Base-by-base conservation (phyloP, 768 basidiomycete species). In the Amanita phalloides region DNA sequence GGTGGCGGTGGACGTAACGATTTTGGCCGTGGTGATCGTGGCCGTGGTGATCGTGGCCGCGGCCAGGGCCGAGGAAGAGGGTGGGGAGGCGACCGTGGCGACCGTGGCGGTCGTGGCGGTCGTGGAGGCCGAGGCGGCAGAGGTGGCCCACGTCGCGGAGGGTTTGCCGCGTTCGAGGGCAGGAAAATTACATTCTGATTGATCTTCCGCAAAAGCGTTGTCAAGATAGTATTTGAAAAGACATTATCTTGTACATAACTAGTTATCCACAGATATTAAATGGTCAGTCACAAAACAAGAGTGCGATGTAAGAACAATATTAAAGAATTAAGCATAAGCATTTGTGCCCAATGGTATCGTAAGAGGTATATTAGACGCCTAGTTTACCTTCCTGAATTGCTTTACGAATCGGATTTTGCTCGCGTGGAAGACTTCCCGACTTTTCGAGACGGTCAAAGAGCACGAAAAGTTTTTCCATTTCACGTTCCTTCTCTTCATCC, bases 401-500 rank as follows among this genome's bases (percentile, higher is more conserved):
- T 62, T 77, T 82, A 49, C 87, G 74, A 56, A 89, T 78, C 5
- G 86, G 87, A 61, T 88, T 88, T 57, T 79, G 78, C 43, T 70
- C 72, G 17, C 79, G 70, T 9, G 79, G 76, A 30, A 90, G 61
- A 41, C 81, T 77, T 20, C 90, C 89, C 42, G 72, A 82, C 65
- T 72, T 81, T 63, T 93, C 89, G 56, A 98, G 71, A 44, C 94
- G 73, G 56, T 96, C 90, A 61, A 99, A 98, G 17, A 98, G 72
- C 32, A 87, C 82, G 61, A 97, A 90, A 38, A 99, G 71, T 61
- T 84, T 84, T 71, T 97, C 94, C 49, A 93, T 86, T 68, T 99
- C 96, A 8, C 69, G 70, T 62, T 96, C 91, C 65, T 95, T 96
- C 73, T 99, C 95, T 62, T 94, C 93, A 28, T 94, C 85, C 0